Percentiles rank a stretch among this genome's conserved stretches.
These are phyloP conservation scores for Globisporangium echinulatum DNA, from an alignment of 352 stramenopile genomes.

Conservation along the genomic window DNA sequence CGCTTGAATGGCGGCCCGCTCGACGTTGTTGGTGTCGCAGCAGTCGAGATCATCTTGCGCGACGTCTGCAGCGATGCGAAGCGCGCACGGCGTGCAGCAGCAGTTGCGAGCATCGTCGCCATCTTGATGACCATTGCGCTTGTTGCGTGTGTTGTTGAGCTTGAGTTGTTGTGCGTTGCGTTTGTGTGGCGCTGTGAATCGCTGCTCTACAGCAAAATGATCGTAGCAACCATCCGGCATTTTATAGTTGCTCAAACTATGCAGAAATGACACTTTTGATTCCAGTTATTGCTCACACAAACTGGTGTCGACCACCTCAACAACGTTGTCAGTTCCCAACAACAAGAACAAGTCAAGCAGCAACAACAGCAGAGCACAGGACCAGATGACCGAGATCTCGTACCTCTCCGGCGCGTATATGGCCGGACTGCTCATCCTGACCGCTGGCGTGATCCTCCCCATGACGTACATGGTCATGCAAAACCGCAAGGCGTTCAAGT, in stretches of 20 bases:
- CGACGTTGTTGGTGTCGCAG: background rate
- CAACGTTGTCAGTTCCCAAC: background rate
- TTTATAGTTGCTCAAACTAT: background rate
- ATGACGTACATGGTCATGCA: conserved; percentile 85
- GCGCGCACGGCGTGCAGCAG: too few relatives aligned
- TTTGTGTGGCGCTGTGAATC: background rate
- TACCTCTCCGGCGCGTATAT: conserved; percentile 71
- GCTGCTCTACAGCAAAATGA: too few relatives aligned
- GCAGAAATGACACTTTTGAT: background rate
- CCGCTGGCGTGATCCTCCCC: conserved; percentile 59
- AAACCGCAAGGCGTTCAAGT: conserved; percentile 86
- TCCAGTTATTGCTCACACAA: background rate
- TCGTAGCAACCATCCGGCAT: background rate
- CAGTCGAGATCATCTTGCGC: conserved; percentile 14
- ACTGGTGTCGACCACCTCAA: background rate
- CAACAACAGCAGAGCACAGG: background rate
- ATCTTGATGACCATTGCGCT: background rate
- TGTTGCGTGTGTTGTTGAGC: background rate
- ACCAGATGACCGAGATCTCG: conserved; percentile 36
- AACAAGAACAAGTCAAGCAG: background rate
- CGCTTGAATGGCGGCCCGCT: conserved; percentile 49
- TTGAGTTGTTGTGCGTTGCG: background rate
- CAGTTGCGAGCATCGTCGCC: background rate
- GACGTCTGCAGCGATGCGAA: background rate
- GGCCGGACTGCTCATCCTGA: conserved; percentile 57